Percentiles rank a stretch among this genome's conserved stretches.
phyloP scores from a whole-genome alignment of 208 protist genomes.

The Porcisia hertigi region DNA sequence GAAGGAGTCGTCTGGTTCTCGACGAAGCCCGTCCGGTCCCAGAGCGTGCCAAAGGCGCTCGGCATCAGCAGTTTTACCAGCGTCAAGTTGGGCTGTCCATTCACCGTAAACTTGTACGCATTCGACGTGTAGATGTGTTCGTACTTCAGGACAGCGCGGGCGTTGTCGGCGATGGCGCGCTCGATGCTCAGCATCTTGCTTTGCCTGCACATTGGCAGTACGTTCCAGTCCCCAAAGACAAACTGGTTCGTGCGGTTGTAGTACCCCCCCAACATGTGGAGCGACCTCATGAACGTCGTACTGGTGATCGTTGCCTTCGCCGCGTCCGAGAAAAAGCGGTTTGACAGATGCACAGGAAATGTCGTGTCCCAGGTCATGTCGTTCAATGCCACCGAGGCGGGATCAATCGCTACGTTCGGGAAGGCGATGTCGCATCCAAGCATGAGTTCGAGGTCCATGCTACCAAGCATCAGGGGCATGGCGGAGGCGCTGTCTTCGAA shows the following conservation, averaged over 20 bases:
- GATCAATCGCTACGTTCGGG: constrained; percentile 24
- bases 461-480: constrained; percentile 32
- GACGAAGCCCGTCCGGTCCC: constrained; percentile 13
- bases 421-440: constrained; percentile 26
- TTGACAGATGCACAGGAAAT: constrained; percentile 34
- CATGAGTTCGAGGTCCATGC: constrained; percentile 30
- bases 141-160: constrained; percentile 41
- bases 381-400: constrained; percentile 23
- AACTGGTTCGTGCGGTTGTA: constrained; percentile 61
- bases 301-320: constrained; percentile 12
- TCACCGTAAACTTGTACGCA: constrained; percentile 16
- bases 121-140: constrained; percentile 57
- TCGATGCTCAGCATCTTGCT: constrained; percentile 39
- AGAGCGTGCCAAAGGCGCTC: constrained; percentile 35
- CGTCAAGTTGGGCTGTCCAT: constrained; percentile 44
- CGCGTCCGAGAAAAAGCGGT: constrained; percentile 3
- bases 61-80: constrained; percentile 76
- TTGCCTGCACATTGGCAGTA: constrained; percentile 59
- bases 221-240: constrained; percentile 49
- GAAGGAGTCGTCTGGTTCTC: constrained; percentile 38
- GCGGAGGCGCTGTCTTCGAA: constrained; percentile 35
- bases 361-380: constrained; percentile 35
- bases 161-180: constrained; percentile 26
- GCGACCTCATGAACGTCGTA: constrained; percentile 27
- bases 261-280: constrained; percentile 35